These are phyloP conservation scores for Blastocystis sp. DNA, from an alignment of 352 stramenopile species.

Conservation along the genomic window DNA sequence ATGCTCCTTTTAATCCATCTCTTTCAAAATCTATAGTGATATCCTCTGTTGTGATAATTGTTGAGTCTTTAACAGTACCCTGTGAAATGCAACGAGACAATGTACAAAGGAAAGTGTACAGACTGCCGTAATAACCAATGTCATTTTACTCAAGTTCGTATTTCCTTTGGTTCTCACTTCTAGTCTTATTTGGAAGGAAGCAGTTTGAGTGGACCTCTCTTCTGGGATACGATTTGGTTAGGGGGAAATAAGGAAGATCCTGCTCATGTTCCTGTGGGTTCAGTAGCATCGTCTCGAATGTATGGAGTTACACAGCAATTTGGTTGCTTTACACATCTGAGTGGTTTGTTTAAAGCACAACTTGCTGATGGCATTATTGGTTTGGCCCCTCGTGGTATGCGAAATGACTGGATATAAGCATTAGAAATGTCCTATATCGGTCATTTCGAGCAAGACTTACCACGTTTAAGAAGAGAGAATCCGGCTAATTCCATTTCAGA, in stretches of 20 bases:
- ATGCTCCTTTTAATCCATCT: conserved; percentile 30
- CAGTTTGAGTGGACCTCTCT: conserved; percentile 40
- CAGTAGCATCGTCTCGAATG: background rate
- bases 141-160: conserved; percentile 32
- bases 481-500: background rate
- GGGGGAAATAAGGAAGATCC: conserved; percentile 5
- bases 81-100: conserved; percentile 6
- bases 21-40: conserved; percentile 48
- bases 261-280: background rate
- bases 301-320: conserved; percentile 44
- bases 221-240: conserved; percentile 47
- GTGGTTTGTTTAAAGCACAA: conserved; percentile 44
- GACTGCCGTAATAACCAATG: conserved; percentile 11
- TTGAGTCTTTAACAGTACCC: conserved; percentile 12
- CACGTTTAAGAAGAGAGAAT: background rate
- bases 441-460: background rate
- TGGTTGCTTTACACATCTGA: background rate
- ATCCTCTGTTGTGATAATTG: conserved; percentile 11
- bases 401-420: background rate
- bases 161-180: background rate
- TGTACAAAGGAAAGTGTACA: conserved; percentile 26
- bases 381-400: conserved; percentile 28
- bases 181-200: conserved; percentile 62
- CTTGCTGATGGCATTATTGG: conserved; percentile 57
- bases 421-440: conserved; percentile 53